Base-by-base conservation (phyloP, 2,329 filamentous ascomycete genomes). In the Boeremia exigua region DNA sequence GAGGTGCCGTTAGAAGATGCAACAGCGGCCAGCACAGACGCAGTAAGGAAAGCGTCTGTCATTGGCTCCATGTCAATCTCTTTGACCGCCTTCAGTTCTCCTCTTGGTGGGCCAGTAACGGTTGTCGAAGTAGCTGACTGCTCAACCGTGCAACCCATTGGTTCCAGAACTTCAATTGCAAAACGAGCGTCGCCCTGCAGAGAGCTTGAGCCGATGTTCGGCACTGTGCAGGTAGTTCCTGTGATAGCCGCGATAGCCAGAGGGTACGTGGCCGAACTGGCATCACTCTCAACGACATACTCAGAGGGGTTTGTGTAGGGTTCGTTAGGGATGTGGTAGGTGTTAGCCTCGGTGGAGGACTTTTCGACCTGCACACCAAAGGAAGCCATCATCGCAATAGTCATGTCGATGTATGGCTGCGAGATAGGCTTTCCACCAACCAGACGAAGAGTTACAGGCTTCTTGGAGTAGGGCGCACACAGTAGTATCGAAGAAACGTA, bases 1-100 rank as follows among this genome's bases (percentile, higher is more conserved):
- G 81, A 83, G 8, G 76, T 73, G 47, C 78, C 79, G 46, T 87
- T 87, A 2, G 91, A 91, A 12, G 84, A 86, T 9, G 94, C 92
- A 38, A 96, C 91, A 32, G 95, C 95, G 25, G 92, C 95, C 42
- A 99, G 83, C 4, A 96, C 92, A 1, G 92, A 96, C 15, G 95
- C 95, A 4, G 93, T 97, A 48, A 99, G 82, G 81, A 99, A 99
- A 44, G 95, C 95, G 76, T 99, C 95, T 0, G 95, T 99, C 95
- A 99, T 99, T 1, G 94, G 90, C 75, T 98, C 95, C 95, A 99
- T 99, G 70, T 99, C 93, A 27, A 99, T 87, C 56, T 94, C 89
- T 15, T 87, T 79, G 11, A 99, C 80, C 0, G 91, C 88, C 65
- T 87, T 87, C 34, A 99, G 79, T 14, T 83, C 78, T 10, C 95